Evolutionary conservation across 2,329 filamentous ascomycete genomes (phyloP).

Genomic region (Xylariomycetidae sp.): DNA sequence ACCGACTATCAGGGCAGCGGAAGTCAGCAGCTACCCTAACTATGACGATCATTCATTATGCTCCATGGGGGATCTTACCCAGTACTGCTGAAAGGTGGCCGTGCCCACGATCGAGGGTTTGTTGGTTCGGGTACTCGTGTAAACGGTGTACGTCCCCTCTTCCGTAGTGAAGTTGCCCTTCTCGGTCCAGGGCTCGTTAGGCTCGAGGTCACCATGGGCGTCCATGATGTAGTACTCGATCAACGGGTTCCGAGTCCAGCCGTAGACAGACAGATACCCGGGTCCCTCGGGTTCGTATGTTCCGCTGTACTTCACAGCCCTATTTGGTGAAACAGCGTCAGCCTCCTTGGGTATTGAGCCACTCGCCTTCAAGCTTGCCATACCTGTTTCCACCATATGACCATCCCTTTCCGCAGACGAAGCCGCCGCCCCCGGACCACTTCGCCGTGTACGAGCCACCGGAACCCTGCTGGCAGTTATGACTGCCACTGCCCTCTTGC

Average conservation of each 20-base stretch:
- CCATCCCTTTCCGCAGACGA: constrained; percentile 56
- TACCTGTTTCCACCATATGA: constrained; percentile 44
- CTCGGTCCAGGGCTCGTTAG: constrained; percentile 37
- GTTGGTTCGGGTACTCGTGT: constrained; percentile 40
- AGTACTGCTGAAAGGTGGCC: constrained; percentile 48
- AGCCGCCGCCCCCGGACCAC: constrained; percentile 44
- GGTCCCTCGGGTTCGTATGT: constrained; percentile 31
- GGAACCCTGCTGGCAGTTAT: constrained; percentile 34
- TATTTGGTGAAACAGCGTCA: constrained; percentile 10
- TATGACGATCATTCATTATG: neutral
- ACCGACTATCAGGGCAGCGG: constrained; percentile 23
- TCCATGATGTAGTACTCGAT: constrained; percentile 56
- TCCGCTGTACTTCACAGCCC: constrained; percentile 30
- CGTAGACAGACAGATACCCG: constrained; percentile 50
- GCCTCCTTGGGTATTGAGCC: neutral
- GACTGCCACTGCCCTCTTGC: constrained; percentile 32
- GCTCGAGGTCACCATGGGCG: constrained; percentile 42
- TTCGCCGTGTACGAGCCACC: constrained; percentile 35
- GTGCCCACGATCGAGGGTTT: constrained; percentile 49
- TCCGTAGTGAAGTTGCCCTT: constrained; percentile 46
- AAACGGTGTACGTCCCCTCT: constrained; percentile 48
- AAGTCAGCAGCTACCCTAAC: neutral
- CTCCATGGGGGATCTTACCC: constrained; percentile 12
- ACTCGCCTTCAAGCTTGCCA: neutral
- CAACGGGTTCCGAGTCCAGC: constrained; percentile 34